A percentile compares a stretch with the other conserved stretches of the same genome.
phyloP scores from a whole-genome alignment of 106 monocot genomes.

The Platanthera guangdongensis region DNA sequence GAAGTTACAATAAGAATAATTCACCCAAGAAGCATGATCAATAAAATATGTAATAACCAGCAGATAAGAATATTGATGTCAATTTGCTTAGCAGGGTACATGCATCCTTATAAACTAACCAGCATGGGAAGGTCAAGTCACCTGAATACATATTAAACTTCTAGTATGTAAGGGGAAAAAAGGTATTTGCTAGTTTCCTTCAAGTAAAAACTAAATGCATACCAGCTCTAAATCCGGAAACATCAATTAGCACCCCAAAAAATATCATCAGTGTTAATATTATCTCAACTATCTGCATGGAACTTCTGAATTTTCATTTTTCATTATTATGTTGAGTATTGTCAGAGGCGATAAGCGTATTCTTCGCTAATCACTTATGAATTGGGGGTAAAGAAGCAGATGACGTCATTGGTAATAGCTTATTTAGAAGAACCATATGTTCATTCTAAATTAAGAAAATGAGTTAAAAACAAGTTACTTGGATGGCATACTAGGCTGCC shows the following conservation, averaged over 20 bases:
- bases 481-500: not conserved
- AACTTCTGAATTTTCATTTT: not conserved
- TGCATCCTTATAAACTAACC: not conserved
- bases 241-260: not conserved
- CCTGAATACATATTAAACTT: too few species aligned
- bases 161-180: too few species aligned
- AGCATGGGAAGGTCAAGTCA: not conserved
- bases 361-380: not conserved
- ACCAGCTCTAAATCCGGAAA: not conserved
- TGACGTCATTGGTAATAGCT: not conserved
- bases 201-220: not conserved
- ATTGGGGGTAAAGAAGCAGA: not conserved
- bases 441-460: not conserved
- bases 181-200: not conserved
- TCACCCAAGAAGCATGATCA: not conserved
- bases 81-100: not conserved
- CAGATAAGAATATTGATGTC: not conserved
- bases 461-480: not conserved
- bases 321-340: not conserved
- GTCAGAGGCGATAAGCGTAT: too few species aligned
- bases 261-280: not conserved
- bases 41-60: not conserved
- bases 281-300: not conserved
- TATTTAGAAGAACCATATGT: not conserved
- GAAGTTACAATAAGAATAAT: slow-evolving; percentile 7